Evolutionary conservation across 805 yeast species (phyloP).

Genomic region (Tetrapisispora arboricola): DNA sequence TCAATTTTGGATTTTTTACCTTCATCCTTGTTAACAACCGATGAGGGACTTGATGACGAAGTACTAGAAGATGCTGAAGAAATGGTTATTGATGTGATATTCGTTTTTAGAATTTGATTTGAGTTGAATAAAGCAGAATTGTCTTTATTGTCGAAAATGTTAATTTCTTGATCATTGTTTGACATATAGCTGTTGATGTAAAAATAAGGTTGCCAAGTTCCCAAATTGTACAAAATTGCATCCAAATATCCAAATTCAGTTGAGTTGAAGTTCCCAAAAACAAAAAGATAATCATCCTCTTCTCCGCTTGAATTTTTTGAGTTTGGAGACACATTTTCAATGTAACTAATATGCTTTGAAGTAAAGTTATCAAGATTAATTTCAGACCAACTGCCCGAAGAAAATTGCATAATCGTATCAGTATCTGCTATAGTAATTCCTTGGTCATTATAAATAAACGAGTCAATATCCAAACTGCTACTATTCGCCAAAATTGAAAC

Average conservation of each 20-base stretch:
- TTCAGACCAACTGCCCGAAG: slow-evolving; percentile 6
- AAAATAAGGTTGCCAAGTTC: slow-evolving; percentile 25
- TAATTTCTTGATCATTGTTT: slow-evolving; percentile 20
- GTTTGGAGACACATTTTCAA: slow-evolving; percentile 1
- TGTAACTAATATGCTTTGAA: slow-evolving; percentile 2
- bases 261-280: slow-evolving; percentile 33
- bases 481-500: slow-evolving; percentile 9
- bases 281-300: slow-evolving; percentile 12
- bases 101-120: slow-evolving; percentile 14
- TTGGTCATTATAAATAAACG: slow-evolving; percentile 10
- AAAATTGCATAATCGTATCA: slow-evolving; percentile 8
- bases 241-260: slow-evolving; percentile 26
- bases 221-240: slow-evolving; percentile 15
- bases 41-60: slow-evolving; percentile 11
- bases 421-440: slow-evolving; percentile 17
- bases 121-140: slow-evolving; percentile 26
- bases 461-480: slow-evolving; percentile 5
- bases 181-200: slow-evolving; percentile 12
- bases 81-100: slow-evolving; percentile 7
- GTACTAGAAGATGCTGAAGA: slow-evolving; percentile 12
- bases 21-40: slow-evolving; percentile 3
- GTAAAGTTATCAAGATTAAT: slow-evolving; percentile 4
- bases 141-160: slow-evolving; percentile 29
- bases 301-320: slow-evolving; percentile 1
- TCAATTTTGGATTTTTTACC: slow-evolving; percentile 16